Evolutionary conservation across 768 basidiomycete species (phyloP), one percentile per base, ranked within the genome.

Genomic region (Amanita thiersii): DNA sequence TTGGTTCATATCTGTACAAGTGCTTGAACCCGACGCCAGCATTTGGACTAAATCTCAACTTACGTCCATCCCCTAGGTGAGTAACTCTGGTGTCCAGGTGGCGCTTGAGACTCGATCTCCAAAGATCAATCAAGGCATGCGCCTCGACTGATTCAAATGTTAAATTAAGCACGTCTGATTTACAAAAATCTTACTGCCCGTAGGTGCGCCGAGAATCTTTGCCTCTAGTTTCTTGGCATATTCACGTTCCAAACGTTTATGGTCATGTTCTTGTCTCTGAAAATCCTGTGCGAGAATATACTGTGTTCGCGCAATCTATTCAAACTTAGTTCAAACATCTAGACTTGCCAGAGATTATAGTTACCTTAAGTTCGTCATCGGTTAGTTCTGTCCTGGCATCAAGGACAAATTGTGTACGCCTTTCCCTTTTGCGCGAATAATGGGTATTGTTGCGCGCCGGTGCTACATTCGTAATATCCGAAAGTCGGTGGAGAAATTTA

Each of bases 371-470:
- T 59, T 91, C 86, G 3, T 85, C 81, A 45, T 89, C 85, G 3
- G 86, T 86, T 26, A 91, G 61, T 54, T 91, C 88, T 4, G 79
- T 91, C 46, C 85, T 70, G 3, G 70, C 61, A 56, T 91, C 88
- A 5, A 90, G 57, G 3, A 85, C 61, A 30, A 80, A 55, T 33
- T 79, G 69, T 7, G 72, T 82, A 42, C 66, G 57, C 53, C 75
- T 84, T 40, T 49, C 11, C 4, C 26, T 33, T 28, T 17, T 25
- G 15, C 32, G 40, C 11, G 21, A 3, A 9, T 8, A 12, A 14
- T 14, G 5, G 23, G n/a, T 17, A 20, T n/a, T n/a, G n/a, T n/a
- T n/a, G n/a, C n/a, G n/a, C n/a, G n/a, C n/a, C n/a, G n/a, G n/a
- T n/a, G n/a, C n/a, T n/a, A n/a, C n/a, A n/a, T n/a, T n/a, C n/a